A percentile compares a stretch with the other conserved stretches of the same genome.
These are phyloP conservation scores for Fusarium cyanostomum DNA, from an alignment of 2,329 filamentous ascomycete genomes.

Conservation along the genomic window DNA sequence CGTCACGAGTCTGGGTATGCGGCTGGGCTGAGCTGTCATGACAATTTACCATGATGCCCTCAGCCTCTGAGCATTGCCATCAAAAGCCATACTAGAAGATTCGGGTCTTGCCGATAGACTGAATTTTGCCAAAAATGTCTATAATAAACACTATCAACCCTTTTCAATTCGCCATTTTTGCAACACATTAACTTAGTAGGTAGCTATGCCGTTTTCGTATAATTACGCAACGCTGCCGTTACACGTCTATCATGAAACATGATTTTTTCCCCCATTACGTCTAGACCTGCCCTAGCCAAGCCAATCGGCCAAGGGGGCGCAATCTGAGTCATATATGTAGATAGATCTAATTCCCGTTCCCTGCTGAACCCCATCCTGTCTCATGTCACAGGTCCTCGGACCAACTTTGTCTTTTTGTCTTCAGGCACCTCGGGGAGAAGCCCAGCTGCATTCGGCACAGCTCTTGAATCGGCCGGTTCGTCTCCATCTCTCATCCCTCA, in stretches of 20 bases:
- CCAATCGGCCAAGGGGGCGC: slow-evolving; percentile 33
- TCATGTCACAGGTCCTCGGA: background rate
- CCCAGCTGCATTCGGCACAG: slow-evolving; percentile 1
- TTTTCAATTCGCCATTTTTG: slow-evolving; percentile 37
- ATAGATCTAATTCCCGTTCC: slow-evolving; percentile 29
- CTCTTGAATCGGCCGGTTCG: background rate
- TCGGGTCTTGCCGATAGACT: too few relatives aligned
- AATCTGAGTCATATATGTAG: slow-evolving; percentile 36
- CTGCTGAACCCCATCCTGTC: background rate
- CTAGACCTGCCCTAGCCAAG: slow-evolving; percentile 35
- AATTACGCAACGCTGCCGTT: slow-evolving; percentile 21
- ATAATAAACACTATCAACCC: background rate
- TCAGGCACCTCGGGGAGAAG: slow-evolving; percentile 1
- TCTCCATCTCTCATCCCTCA: background rate
- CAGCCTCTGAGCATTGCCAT: background rate
- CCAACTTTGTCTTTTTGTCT: slow-evolving; percentile 7
- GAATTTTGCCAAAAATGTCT: too few relatives aligned
- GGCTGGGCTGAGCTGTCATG: background rate
- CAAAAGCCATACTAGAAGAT: too few relatives aligned
- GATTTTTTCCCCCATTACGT: slow-evolving; percentile 35
- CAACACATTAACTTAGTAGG: slow-evolving; percentile 6
- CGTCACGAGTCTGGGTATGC: background rate
- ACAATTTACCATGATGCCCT: background rate
- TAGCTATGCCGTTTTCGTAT: slow-evolving; percentile 5
- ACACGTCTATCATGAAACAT: slow-evolving; percentile 37